Base-by-base conservation (phyloP, 306 rosid species). In the Potentilla sterilis region DNA sequence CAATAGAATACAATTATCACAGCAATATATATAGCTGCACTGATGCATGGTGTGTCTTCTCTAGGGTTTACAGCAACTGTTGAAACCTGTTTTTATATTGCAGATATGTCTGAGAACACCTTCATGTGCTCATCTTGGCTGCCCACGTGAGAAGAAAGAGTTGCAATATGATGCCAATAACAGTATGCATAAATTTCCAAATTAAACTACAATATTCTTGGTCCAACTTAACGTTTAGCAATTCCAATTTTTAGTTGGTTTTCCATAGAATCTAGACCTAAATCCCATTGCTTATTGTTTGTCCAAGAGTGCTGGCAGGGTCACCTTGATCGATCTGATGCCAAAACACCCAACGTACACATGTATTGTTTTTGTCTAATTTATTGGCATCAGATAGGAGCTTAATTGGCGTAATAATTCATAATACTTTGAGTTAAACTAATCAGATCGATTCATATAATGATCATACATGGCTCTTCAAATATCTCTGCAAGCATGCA, bases 271-370 rank as follows among this genome's bases (percentile, higher is more conserved):
- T 58, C 68, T 73, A 28, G 14, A 42, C 43, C 77, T 58, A 73
- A 73, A 9, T 73, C 51, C 16, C 32, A 1, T 35, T 19, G 28
- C 14, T 19, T 57, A 16, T 59, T 24, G 48, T 78, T 49, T 68
- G 54, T 63, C 24, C 81, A 64, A 51, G 34, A 64, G 73, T 49
- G 72, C 69, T 77, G 67, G 69, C 70, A 34, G 75, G 73, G 48
- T 67, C 81, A 54, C 40, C 74, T 82, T 49, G 49, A 76, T 47
- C 13, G 49, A 76, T 47, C 13, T 76, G 75, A 74, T 76, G 62
- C 67, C 76, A 77, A 81, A 79, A 78, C 82, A 80, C 87, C 68
- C 76, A 77, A 83, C n/a, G n/a, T n/a, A n/a, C 91, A 87, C 87
- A 81, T 85, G 88, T 63, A 75, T 75, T 85, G 84, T 71, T 77